phyloP scores from a whole-genome alignment of 2,329 filamentous ascomycete species.

The Microdochium nivale region DNA sequence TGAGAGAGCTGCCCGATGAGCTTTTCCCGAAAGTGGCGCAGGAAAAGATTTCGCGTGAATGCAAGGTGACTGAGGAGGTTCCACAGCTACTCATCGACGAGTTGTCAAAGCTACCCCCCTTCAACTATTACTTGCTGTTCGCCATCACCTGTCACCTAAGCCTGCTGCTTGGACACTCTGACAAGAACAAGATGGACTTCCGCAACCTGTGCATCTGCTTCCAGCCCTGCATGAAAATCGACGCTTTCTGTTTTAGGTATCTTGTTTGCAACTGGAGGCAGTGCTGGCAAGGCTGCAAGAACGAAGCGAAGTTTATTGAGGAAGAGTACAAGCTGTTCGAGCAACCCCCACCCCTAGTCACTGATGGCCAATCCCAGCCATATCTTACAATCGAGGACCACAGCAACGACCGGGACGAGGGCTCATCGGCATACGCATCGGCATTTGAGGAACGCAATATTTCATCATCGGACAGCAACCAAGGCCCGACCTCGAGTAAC shows the following conservation, averaged over 20 bases:
- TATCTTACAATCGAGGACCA: slow-evolving; percentile 2
- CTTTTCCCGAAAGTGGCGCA: slow-evolving; percentile 82
- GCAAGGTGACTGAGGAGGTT: slow-evolving; percentile 67
- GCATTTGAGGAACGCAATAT: slow-evolving; percentile 43
- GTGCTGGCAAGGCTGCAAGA: slow-evolving; percentile 95
- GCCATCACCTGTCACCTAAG: slow-evolving; percentile 95
- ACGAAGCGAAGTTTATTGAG: slow-evolving; percentile 71
- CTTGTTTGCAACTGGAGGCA: slow-evolving; percentile 92
- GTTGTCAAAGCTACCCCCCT: slow-evolving; percentile 86
- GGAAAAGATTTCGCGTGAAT: slow-evolving; percentile 71
- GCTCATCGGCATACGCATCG: slow-evolving; percentile 9
- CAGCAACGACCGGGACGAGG: slow-evolving; percentile 12
- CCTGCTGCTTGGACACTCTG: slow-evolving; percentile 79
- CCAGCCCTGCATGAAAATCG: slow-evolving; percentile 93
- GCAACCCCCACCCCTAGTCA: slow-evolving; percentile 43
- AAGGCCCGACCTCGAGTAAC: slow-evolving; percentile 19
- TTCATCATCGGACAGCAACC: slow-evolving; percentile 60
- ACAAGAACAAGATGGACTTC: slow-evolving; percentile 98
- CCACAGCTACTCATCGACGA: slow-evolving; percentile 85
- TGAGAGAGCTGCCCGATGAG: slow-evolving; percentile 89
- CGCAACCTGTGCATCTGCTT: slow-evolving; percentile 95
- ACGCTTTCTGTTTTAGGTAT: slow-evolving; percentile 91
- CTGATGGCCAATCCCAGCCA: slow-evolving; percentile 15
- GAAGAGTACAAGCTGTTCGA: slow-evolving; percentile 56
- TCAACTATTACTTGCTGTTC: slow-evolving; percentile 96